phyloP scores from a whole-genome alignment of 192 early-diverging fungal species.

The Coemansia sp. region DNA sequence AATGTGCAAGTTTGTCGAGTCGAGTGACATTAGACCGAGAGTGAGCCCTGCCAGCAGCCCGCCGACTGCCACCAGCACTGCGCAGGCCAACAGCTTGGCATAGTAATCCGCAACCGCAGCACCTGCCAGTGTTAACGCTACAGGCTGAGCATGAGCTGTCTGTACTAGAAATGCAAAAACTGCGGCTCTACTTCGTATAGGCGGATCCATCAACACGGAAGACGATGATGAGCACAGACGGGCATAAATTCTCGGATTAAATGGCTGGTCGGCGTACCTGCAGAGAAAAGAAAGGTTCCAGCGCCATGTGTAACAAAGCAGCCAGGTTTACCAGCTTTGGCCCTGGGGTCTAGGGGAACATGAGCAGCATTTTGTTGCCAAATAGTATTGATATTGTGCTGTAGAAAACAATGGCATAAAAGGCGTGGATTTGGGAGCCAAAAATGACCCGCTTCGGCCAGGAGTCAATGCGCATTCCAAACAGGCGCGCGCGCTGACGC shows the following conservation, averaged over 20 bases:
- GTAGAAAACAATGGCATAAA: neutral
- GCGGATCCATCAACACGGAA: constrained; percentile 11
- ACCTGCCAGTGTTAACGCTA: neutral
- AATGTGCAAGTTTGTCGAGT: constrained; percentile 78
- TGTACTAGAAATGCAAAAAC: neutral
- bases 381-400: too few species aligned
- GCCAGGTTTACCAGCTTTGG: neutral
- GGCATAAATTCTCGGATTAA: neutral
- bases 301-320: neutral
- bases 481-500: neutral
- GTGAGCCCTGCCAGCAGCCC: constrained; percentile 76
- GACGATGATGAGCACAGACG: neutral
- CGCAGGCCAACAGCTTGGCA: constrained; percentile 28
- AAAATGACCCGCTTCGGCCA: neutral
- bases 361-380: too few species aligned
- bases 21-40: constrained; percentile 76
- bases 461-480: constrained; percentile 1
- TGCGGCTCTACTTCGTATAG: constrained; percentile 15
- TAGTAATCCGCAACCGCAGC: neutral
- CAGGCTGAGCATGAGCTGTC: neutral
- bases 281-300: neutral
- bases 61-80: constrained; percentile 69
- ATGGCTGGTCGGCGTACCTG: neutral
- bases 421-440: neutral
- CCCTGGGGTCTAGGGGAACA: too few species aligned